phyloP scores from a whole-genome alignment of 1,139 yeast genomes.

The Waltiozyma solani region DNA sequence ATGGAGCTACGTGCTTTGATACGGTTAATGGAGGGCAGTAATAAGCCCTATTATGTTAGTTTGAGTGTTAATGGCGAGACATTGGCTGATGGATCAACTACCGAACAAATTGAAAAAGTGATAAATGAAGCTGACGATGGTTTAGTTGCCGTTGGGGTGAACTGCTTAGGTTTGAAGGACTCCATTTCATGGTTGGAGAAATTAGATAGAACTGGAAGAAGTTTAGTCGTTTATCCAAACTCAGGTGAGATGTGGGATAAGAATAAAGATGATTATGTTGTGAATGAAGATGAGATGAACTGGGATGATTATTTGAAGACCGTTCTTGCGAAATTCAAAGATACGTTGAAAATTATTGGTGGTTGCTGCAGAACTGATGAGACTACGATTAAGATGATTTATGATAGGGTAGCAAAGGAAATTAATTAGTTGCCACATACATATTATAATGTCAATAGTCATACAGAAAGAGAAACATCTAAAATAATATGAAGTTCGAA shows the following conservation, averaged over 20 bases:
- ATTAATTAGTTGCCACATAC: too few relatives aligned
- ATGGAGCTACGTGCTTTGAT: slow-evolving; percentile 34
- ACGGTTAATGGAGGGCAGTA: slow-evolving; percentile 13
- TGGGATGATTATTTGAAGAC: slow-evolving; percentile 20
- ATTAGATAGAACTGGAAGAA: slow-evolving; percentile 17
- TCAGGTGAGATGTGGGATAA: slow-evolving; percentile 44
- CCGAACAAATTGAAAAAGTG: slow-evolving; percentile 14
- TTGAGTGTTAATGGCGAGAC: slow-evolving; percentile 25
- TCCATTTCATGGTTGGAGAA: slow-evolving; percentile 21
- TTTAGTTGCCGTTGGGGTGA: slow-evolving; percentile 31
- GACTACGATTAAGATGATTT: slow-evolving; percentile 6
- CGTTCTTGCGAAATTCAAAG: slow-evolving; percentile 24
- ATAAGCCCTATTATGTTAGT: slow-evolving; percentile 24
- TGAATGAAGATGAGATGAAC: slow-evolving; percentile 9
- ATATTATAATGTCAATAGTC: too few relatives aligned
- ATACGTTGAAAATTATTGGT: slow-evolving; percentile 31
- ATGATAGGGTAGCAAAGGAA: too few relatives aligned
- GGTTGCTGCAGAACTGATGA: slow-evolving; percentile 54
- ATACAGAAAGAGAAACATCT: too few relatives aligned
- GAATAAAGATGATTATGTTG: slow-evolving; percentile 11
- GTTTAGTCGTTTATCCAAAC: slow-evolving; percentile 39
- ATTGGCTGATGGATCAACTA: slow-evolving; percentile 33
- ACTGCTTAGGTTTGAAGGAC: slow-evolving; percentile 29
- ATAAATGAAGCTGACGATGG: slow-evolving; percentile 3
- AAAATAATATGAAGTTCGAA: too few relatives aligned